These are phyloP conservation scores for Zalerion maritima DNA, from an alignment of 495 filamentous ascomycete genomes.

Conservation along the genomic window DNA sequence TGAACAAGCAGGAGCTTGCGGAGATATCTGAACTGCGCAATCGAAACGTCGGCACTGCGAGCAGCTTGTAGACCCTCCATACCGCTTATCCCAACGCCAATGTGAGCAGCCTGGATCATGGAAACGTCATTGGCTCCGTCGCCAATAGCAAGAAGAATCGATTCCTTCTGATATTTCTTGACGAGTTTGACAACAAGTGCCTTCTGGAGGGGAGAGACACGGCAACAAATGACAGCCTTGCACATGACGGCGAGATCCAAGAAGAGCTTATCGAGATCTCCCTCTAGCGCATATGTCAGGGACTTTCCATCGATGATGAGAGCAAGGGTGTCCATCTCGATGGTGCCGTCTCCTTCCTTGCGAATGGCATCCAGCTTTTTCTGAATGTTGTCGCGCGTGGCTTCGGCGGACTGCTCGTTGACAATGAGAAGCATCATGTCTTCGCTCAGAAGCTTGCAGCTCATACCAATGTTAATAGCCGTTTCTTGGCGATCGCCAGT, in stretches of 20 bases:
- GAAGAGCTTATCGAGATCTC: slow-evolving; percentile 85
- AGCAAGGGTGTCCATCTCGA: slow-evolving; percentile 76
- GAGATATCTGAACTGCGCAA: slow-evolving; percentile 92
- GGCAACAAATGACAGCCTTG: slow-evolving; percentile 97
- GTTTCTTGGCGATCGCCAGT: slow-evolving; percentile 98
- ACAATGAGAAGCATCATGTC: slow-evolving; percentile 97
- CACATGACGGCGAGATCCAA: slow-evolving; percentile 88
- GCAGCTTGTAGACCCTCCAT: slow-evolving; percentile 98
- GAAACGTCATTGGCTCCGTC: slow-evolving; percentile 98
- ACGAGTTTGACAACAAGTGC: slow-evolving; percentile 97
- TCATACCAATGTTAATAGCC: slow-evolving; percentile 99
- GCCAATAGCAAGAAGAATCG: slow-evolving; percentile 87
- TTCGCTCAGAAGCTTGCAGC: slow-evolving; percentile 94
- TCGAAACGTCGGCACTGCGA: slow-evolving; percentile 87
- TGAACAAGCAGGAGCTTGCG: slow-evolving; percentile 92
- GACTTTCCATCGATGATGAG: slow-evolving; percentile 96
- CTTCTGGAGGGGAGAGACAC: slow-evolving; percentile 98
- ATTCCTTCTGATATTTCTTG: slow-evolving; percentile 76
- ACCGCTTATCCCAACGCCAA: slow-evolving; percentile 95
- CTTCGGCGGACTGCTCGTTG: slow-evolving; percentile 68
- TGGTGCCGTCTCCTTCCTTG: slow-evolving; percentile 53
- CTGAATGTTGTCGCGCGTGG: slow-evolving; percentile 69
- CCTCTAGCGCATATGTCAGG: slow-evolving; percentile 85
- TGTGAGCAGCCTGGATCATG: slow-evolving; percentile 98
- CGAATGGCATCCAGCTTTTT: slow-evolving; percentile 86